Evolutionary conservation across 805 yeast genomes (phyloP).

Genomic region (Pichia occidentalis): DNA sequence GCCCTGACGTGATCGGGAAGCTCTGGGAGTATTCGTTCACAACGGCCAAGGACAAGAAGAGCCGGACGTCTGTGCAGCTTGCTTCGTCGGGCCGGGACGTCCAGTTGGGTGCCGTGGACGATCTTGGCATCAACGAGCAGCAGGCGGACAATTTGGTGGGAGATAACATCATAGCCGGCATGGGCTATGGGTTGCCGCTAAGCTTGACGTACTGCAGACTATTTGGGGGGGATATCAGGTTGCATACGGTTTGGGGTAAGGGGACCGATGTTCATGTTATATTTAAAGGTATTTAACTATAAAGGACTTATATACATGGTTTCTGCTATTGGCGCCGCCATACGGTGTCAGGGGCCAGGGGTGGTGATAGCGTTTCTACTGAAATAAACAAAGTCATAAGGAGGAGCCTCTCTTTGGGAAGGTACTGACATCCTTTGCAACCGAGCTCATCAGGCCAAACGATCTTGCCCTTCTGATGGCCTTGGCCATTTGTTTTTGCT

Average conservation of each 20-base stretch:
- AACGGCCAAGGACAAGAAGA: slow-evolving; percentile 69
- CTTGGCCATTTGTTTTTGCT: slow-evolving; percentile 65
- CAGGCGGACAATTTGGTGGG: slow-evolving; percentile 11
- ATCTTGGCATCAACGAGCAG: slow-evolving; percentile 55
- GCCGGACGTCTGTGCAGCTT: no score
- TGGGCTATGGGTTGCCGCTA: slow-evolving; percentile 93
- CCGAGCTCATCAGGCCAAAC: slow-evolving; percentile 70
- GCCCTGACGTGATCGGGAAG: slow-evolving; percentile 53
- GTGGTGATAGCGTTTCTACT: no score
- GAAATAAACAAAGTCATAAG: slow-evolving; percentile 12
- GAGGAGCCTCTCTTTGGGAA: slow-evolving; percentile 28
- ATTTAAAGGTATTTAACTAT: slow-evolving; percentile 28
- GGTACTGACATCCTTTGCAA: slow-evolving; percentile 54
- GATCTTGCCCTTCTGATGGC: slow-evolving; percentile 78
- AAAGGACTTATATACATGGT: slow-evolving; percentile 8
- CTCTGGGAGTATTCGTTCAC: slow-evolving; percentile 85
- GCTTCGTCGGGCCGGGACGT: slow-evolving; percentile 17
- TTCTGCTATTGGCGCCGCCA: no score
- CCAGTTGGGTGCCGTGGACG: slow-evolving; percentile 32
- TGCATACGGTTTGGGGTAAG: slow-evolving; percentile 67
- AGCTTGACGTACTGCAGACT: slow-evolving; percentile 68
- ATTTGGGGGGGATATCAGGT: slow-evolving; percentile 62
- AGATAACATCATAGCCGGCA: slow-evolving; percentile 68
- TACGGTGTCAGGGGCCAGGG: no score
- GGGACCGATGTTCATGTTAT: slow-evolving; percentile 74